These are phyloP conservation scores for Sutorius eximius DNA, from an alignment of 1,284 basidiomycete species.

Conservation along the genomic window DNA sequence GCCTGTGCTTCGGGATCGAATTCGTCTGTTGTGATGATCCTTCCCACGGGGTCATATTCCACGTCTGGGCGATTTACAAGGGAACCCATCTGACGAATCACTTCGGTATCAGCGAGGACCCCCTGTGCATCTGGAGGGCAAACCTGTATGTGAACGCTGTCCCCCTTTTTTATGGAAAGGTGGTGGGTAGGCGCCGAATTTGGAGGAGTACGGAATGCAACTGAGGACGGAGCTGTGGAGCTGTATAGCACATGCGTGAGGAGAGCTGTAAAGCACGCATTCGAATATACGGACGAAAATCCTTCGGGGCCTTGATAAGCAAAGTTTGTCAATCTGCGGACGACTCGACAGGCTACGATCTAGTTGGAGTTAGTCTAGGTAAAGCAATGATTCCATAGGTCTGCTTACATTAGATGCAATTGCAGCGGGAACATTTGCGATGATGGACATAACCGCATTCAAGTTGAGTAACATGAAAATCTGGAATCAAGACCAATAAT, in stretches of 20 bases:
- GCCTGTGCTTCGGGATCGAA: conserved; percentile 58
- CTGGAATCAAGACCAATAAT: conserved; percentile 29
- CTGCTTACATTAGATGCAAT: conserved; percentile 61
- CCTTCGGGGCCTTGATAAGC: conserved; percentile 50
- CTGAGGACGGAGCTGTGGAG: conserved; percentile 36
- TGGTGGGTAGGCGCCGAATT: conserved; percentile 31
- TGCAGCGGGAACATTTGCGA: conserved; percentile 72
- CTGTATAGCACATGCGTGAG: conserved; percentile 20
- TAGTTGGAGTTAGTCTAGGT: conserved; percentile 28
- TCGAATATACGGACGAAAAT: conserved; percentile 46
- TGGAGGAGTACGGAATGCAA: conserved; percentile 39
- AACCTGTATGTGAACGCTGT: conserved; percentile 55
- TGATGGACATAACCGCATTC: conserved; percentile 74
- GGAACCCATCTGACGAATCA: conserved; percentile 51
- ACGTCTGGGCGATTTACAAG: conserved; percentile 48
- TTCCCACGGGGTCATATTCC: conserved; percentile 56
- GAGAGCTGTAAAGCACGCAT: background rate
- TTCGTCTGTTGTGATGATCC: conserved; percentile 40
- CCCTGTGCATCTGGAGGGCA: background rate
- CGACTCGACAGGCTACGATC: conserved; percentile 72
- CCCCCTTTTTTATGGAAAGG: conserved; percentile 37
- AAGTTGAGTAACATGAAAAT: conserved; percentile 70
- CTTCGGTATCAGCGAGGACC: background rate
- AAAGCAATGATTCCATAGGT: accelerated
- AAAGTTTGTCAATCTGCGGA: conserved; percentile 65